phyloP scores from a whole-genome alignment of 192 early-diverging fungal genomes.

The Linderina pennispora region DNA sequence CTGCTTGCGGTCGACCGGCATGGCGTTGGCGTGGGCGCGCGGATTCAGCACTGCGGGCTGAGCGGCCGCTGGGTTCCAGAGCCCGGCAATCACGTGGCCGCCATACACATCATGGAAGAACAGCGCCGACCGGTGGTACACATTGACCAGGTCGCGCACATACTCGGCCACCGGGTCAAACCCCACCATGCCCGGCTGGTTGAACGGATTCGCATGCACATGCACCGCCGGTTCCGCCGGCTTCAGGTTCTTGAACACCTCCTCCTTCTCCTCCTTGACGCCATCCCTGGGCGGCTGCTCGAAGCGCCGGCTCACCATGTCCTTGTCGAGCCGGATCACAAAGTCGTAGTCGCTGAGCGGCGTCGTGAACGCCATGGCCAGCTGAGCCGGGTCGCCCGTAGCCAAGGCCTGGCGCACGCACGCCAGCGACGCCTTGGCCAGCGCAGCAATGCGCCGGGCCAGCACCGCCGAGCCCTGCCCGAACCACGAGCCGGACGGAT shows the following conservation, averaged over 20 bases:
- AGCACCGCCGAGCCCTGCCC: constrained; percentile 23
- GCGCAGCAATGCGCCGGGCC: constrained; percentile 44
- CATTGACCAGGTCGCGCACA: constrained; percentile 57
- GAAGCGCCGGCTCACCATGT: constrained; percentile 52
- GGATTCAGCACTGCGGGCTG: constrained; percentile 10
- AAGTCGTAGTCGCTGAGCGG: constrained; percentile 75
- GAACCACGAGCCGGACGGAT: constrained; percentile 30
- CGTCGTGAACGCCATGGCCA: constrained; percentile 67
- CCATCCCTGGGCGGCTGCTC: constrained; percentile 47
- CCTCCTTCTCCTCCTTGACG: constrained; percentile 15
- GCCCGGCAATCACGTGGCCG: constrained; percentile 27
- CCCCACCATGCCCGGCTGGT: constrained; percentile 56
- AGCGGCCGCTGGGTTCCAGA: constrained; percentile 29
- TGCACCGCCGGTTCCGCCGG: constrained; percentile 4
- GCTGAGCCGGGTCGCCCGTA: constrained; percentile 11
- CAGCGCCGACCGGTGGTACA: constrained; percentile 24
- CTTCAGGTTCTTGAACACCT: constrained; percentile 72
- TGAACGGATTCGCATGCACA: constrained; percentile 40
- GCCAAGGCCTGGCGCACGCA: constrained; percentile 38
- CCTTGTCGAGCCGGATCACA: constrained; percentile 59
- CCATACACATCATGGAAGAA: constrained; percentile 44
- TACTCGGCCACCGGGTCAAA: constrained; percentile 72
- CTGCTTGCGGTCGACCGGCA: constrained; percentile 3
- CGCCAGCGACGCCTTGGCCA: constrained; percentile 62
- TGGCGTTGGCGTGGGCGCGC: constrained; percentile 7